phyloP scores from a whole-genome alignment of 805 yeast species.

The Myxozyma sirexii region DNA sequence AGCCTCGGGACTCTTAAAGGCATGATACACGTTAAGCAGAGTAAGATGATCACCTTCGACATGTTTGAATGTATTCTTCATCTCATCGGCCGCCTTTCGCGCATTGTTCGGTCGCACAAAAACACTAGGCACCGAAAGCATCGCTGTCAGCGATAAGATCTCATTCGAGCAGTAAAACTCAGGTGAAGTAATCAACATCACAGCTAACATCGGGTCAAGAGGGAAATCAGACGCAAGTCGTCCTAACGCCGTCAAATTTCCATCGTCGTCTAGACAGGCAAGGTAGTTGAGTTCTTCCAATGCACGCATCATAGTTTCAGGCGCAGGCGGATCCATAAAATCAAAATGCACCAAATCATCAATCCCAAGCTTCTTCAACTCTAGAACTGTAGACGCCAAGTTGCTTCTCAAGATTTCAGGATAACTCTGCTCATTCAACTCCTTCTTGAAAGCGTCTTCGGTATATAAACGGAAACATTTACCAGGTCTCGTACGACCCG shows the following conservation, averaged over 20 bases:
- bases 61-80: conserved; percentile 83
- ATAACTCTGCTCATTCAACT: conserved; percentile 89
- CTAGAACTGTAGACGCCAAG: conserved; percentile 86
- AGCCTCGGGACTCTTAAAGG: conserved; percentile 76
- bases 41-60: conserved; percentile 96
- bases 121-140: conserved; percentile 91
- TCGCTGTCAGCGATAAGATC: conserved; percentile 81
- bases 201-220: conserved; percentile 92
- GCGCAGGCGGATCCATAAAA: conserved; percentile 99
- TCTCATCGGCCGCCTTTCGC: conserved; percentile 86
- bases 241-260: conserved; percentile 86
- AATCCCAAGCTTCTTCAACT: conserved; percentile 89
- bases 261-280: conserved; percentile 88
- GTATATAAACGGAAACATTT: conserved; percentile 95
- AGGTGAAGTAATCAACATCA: conserved; percentile 84
- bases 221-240: conserved; percentile 92
- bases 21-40: conserved; percentile 82
- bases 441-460: conserved; percentile 93
- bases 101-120: conserved; percentile 91
- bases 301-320: conserved; percentile 99
- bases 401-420: conserved; percentile 94
- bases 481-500: conserved; percentile 99
- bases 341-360: conserved; percentile 97
- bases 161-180: conserved; percentile 87
- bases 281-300: conserved; percentile 90